phyloP scores from a whole-genome alignment of 306 rosid species.

The Fagus sylvatica region DNA sequence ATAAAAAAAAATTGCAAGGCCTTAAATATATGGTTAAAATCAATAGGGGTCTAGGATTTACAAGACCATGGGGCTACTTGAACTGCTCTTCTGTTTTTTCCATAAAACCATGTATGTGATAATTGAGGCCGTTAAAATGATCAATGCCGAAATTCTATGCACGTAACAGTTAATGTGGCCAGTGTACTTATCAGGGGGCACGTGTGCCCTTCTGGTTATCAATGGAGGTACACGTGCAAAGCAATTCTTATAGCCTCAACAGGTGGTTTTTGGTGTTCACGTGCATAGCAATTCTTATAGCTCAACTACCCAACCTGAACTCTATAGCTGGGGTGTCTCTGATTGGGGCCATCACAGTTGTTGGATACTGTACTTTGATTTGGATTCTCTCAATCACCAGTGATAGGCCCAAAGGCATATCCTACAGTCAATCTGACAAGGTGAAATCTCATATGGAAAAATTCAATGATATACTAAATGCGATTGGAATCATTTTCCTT shows the following conservation, averaged over 20 bases:
- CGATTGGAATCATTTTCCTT: conserved; percentile 53
- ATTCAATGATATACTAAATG: conserved; percentile 33
- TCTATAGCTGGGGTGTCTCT: conserved; percentile 54
- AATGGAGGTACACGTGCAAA: conserved; percentile 37
- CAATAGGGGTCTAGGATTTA: too few relatives aligned
- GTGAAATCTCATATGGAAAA: conserved; percentile 7
- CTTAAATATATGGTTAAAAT: too few relatives aligned
- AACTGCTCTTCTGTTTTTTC: too few relatives aligned
- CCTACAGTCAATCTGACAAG: conserved; percentile 14
- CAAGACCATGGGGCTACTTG: too few relatives aligned
- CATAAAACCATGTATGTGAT: too few relatives aligned
- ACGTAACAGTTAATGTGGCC: too few relatives aligned
- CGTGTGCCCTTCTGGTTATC: conserved; percentile 41
- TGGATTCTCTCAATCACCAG: conserved; percentile 56
- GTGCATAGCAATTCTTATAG: conserved; percentile 45
- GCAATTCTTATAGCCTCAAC: too few relatives aligned
- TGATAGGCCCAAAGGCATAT: conserved; percentile 35
- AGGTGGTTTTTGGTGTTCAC: conserved; percentile 65
- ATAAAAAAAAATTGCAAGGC: too few relatives aligned
- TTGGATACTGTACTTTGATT: conserved; percentile 43
- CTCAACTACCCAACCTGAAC: conserved; percentile 63
- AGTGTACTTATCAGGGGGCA: too few relatives aligned
- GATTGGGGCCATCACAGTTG: conserved; percentile 39
- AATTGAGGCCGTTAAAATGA: too few relatives aligned
- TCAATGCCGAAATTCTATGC: too few relatives aligned